These are phyloP conservation scores for Kluyveromyces marxianus DNA, from an alignment of 1,139 yeast species.

Conservation along the genomic window DNA sequence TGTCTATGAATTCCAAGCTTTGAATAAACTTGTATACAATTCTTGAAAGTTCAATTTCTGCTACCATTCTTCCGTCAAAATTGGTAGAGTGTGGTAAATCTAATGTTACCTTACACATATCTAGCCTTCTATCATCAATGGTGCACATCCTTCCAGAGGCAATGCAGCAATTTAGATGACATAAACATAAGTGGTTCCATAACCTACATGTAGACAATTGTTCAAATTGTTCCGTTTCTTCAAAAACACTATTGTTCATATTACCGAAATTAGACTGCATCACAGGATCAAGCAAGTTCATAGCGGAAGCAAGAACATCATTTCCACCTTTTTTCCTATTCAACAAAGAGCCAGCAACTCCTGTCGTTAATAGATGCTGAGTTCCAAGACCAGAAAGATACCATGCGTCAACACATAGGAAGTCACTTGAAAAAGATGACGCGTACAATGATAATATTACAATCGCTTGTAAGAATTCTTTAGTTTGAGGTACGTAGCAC, in stretches of 20 bases:
- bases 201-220: constrained; percentile 37
- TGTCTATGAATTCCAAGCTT: constrained; percentile 14
- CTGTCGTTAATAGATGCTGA: constrained; percentile 13
- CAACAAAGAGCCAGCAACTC: constrained; percentile 10
- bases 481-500: constrained; percentile 36
- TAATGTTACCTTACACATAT: constrained; percentile 54
- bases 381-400: constrained; percentile 17
- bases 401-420: constrained; percentile 20
- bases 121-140: constrained; percentile 58
- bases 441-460: constrained; percentile 58
- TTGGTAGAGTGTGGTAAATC: constrained; percentile 62
- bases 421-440: constrained; percentile 41
- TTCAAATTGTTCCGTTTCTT: constrained; percentile 15
- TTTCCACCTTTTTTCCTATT: background rate
- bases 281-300: background rate
- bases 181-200: constrained; percentile 68
- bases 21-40: constrained; percentile 59
- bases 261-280: background rate
- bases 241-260: constrained; percentile 8
- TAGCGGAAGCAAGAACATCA: background rate
- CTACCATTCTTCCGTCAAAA: constrained; percentile 78
- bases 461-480: constrained; percentile 60
- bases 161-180: constrained; percentile 61
- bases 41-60: constrained; percentile 61
- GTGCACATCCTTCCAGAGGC: constrained; percentile 69